Evolutionary conservation across 371 early-diverging fungal genomes (phyloP), one percentile per base, ranked within the genome.

Genomic region (Mucor circinelloides): DNA sequence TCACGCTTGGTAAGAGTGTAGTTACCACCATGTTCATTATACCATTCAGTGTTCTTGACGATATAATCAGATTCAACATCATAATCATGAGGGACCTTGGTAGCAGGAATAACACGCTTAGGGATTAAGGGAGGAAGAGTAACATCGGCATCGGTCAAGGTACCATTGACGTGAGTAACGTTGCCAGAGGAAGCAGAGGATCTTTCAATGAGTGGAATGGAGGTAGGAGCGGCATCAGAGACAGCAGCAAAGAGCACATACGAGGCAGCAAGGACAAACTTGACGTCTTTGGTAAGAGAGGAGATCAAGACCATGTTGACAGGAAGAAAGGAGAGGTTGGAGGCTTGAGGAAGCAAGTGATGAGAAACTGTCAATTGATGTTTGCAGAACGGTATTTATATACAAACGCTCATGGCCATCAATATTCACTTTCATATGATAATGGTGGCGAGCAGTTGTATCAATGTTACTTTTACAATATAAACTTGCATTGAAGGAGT

Each of bases 251-350:
- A 40, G 30, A 67, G 30, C 5, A 44, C 44, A 25, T 57, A 64
- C 12, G 58, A 57, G 6, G 38, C 65, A 32, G 55, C 34, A 21
- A 59, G 17, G 19, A 60, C 30, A 13, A 67, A n/a, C 0, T 34
- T 42, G 13, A 61, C 31, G 19, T 61, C 60, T 15, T 55, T 34
- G 12, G 61, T 40, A 40, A 67, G 60, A 6, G 61, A 67, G 54
- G 60, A 60, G 38, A 67, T 60, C 21, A 61, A 67, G 28, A 67
- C 67, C 67, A 67, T 67, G 10, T 5, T n/a, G 48, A 19, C n/a
- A 23, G 48, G n/a, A 23, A 10, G 23, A 13, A 52, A 52, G 52
- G 52, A 52, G 15, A 27, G 52, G 52, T 3, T 25, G 52, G 27
- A 15, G 52, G 12, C 52, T 25, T 21, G 52, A 23, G 23, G 27